Evolutionary conservation across 1,139 yeast species (phyloP).

Genomic region (Martiniozyma asiatica): DNA sequence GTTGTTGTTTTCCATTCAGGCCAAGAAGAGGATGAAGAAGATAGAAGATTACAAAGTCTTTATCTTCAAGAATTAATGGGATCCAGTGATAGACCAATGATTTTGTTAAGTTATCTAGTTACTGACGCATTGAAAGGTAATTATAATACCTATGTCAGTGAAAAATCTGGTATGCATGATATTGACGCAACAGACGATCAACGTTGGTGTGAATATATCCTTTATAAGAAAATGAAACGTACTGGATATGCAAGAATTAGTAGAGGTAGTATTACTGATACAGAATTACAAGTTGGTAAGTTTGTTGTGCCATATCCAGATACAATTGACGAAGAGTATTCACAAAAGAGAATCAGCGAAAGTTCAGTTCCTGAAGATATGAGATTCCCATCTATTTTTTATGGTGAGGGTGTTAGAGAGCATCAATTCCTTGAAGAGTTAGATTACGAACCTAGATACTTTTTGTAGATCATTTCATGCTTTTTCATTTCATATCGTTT

Average conservation of each 20-base stretch:
- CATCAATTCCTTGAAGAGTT: slow-evolving; percentile 89
- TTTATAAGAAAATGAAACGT: slow-evolving; percentile 77
- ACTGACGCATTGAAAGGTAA: slow-evolving; percentile 81
- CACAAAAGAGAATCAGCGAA: slow-evolving; percentile 17
- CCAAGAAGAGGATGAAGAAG: slow-evolving; percentile 94
- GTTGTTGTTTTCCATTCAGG: slow-evolving; percentile 97
- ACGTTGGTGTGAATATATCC: slow-evolving; percentile 95
- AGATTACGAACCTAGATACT: slow-evolving; percentile 81
- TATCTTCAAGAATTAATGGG: slow-evolving; percentile 76
- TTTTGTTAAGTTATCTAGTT: slow-evolving; percentile 79
- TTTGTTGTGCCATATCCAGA: slow-evolving; percentile 50
- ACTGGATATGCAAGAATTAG: slow-evolving; percentile 91
- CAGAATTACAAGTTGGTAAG: slow-evolving; percentile 91
- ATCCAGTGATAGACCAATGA: slow-evolving; percentile 60
- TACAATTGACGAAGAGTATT: slow-evolving; percentile 14
- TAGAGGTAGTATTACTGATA: slow-evolving; percentile 88
- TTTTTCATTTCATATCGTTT: background rate
- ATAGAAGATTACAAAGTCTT: slow-evolving; percentile 75
- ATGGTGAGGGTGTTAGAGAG: slow-evolving; percentile 91
- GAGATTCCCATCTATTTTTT: slow-evolving; percentile 71
- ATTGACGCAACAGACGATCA: slow-evolving; percentile 93
- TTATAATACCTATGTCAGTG: slow-evolving; percentile 83
- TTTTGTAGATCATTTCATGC: slow-evolving; percentile 14
- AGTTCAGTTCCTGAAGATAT: slow-evolving; percentile 43
- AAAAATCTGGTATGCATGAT: slow-evolving; percentile 76